Percentiles rank a stretch among this genome's conserved stretches.
Conservation (phyloP, 805 yeast species). For the Candida xiaguanensis region DNA sequence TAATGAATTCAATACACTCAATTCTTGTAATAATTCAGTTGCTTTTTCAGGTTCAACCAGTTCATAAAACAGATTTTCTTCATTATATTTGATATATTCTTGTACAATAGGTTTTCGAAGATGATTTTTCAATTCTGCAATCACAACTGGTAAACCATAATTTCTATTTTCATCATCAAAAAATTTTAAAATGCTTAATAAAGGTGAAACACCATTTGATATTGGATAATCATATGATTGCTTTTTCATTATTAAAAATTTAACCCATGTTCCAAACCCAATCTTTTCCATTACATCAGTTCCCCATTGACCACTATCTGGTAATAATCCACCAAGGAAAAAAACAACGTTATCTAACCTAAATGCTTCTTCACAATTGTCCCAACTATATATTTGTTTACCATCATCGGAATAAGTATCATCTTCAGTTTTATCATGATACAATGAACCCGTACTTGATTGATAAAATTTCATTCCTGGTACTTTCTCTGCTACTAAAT, state of each 20-base stretch:
- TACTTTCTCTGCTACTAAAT: slow-evolving; percentile 26
- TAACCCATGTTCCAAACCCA: slow-evolving; percentile 42
- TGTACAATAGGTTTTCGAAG: slow-evolving; percentile 27
- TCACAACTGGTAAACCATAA: slow-evolving; percentile 40
- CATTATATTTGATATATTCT: slow-evolving; percentile 26
- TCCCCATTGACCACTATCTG: slow-evolving; percentile 49
- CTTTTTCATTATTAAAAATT: slow-evolving; percentile 45
- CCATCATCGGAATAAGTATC: slow-evolving; percentile 32
- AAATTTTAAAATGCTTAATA: slow-evolving; percentile 51
- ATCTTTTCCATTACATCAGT: slow-evolving; percentile 35
- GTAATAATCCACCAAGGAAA: slow-evolving; percentile 50
- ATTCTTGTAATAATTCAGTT: slow-evolving; percentile 28
- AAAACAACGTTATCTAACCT: slow-evolving; percentile 48
- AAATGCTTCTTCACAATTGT: slow-evolving; percentile 41
- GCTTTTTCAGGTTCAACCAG: slow-evolving; percentile 23
- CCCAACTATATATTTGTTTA: slow-evolving; percentile 49
- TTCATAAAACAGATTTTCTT: slow-evolving; percentile 32
- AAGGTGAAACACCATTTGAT: slow-evolving; percentile 51
- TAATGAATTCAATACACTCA: slow-evolving; percentile 41
- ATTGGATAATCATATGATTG: slow-evolving; percentile 60
- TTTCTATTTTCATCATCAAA: slow-evolving; percentile 54
- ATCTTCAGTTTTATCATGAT: slow-evolving; percentile 37
- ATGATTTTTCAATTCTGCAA: slow-evolving; percentile 27
- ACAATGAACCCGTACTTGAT: slow-evolving; percentile 37
- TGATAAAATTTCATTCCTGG: slow-evolving; percentile 43